These are phyloP conservation scores for Emericellopsis cladophorae DNA, from an alignment of 2,329 filamentous ascomycete genomes.

Conservation along the genomic window DNA sequence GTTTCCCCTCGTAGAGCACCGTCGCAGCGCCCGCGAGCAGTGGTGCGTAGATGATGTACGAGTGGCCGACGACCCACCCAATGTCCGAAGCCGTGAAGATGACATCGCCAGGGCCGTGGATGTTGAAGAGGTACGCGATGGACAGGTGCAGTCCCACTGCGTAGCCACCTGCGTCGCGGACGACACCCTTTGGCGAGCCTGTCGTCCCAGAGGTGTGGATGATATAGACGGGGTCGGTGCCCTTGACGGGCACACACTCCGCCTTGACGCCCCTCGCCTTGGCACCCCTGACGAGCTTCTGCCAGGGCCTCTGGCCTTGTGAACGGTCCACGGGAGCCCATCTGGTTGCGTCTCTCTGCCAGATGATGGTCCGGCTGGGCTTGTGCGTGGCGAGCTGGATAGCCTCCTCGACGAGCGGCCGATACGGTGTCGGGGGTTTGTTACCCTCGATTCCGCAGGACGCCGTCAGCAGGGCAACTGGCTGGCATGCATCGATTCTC, in stretches of 20 bases:
- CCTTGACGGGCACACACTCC: constrained; percentile 64
- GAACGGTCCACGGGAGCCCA: constrained; percentile 60
- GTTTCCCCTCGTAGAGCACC: constrained; percentile 88
- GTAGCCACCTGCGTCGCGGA: constrained; percentile 74
- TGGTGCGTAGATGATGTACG: constrained; percentile 82
- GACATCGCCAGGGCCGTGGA: constrained; percentile 75
- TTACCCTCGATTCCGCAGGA: constrained; percentile 84
- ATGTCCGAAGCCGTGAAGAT: constrained; percentile 68
- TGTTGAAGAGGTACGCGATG: constrained; percentile 70
- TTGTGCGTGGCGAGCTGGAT: constrained; percentile 56
- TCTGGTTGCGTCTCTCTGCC: constrained; percentile 66
- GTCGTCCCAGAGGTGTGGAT: constrained; percentile 84
- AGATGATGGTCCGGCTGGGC: constrained; percentile 61
- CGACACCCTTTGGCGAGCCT: constrained; percentile 69
- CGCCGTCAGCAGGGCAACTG: constrained; percentile 69
- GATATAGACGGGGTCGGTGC: constrained; percentile 73
- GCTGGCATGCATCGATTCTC: constrained; percentile 71
- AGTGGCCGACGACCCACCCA: constrained; percentile 61
- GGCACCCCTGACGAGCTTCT: constrained; percentile 60
- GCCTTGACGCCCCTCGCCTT: constrained; percentile 54
- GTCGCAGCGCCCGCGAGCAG: constrained; percentile 77
- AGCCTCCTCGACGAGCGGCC: constrained; percentile 63
- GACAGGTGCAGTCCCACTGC: constrained; percentile 75
- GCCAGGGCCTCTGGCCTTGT: constrained; percentile 69
- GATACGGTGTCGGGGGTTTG: constrained; percentile 70